Evolutionary conservation across 169 alveolate species (phyloP), one percentile per base, ranked within the genome.

Genomic region (Plasmodium cynomolgi): DNA sequence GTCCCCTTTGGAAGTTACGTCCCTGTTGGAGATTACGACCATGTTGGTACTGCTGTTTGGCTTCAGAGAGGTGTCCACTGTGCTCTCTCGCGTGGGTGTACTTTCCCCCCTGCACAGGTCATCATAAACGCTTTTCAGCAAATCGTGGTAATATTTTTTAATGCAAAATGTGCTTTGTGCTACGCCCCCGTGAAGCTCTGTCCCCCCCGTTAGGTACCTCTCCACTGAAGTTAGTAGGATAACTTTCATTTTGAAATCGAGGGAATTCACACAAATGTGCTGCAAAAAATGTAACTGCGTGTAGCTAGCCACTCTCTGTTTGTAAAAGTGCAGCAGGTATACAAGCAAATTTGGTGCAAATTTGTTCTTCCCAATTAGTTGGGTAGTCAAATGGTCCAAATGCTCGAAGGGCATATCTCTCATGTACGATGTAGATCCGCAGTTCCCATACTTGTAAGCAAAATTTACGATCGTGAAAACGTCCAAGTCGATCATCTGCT

Each of bases 191-290:
- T 50, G 5, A 2, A 4, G 20, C 23, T 82, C 7, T 73, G 23
- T 82, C 79, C 41, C 39, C 41, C 15, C 11, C 9, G 33, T 17
- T n/a, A 71, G 26, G 68, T 34, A 44, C 62, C 92, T 81, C 26
- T 91, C 92, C 23, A 91, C 3, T 26, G 95, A 81, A 37, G 95
- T 72, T 26, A 91, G 58, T 17, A 91, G 75, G 29, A 91, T 81
- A n/a, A 91, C 92, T 82, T 91, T 91, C 95, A 91, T 91, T 91
- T 91, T 91, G 17, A 91, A 71, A 7, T 81, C 80, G 29, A 91
- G 39, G 23, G 75, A 62, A 72, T 80, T 39, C 31, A 50, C 37
- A 79, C 23, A n/a, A 80, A 90, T 90, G 41, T 68, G 33, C 44
- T 80, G 44, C 6, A 90, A 44, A 54, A 90, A 79, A 20, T n/a